Conservation (phyloP, 306 rosid species). For the Rosa rugosa region DNA sequence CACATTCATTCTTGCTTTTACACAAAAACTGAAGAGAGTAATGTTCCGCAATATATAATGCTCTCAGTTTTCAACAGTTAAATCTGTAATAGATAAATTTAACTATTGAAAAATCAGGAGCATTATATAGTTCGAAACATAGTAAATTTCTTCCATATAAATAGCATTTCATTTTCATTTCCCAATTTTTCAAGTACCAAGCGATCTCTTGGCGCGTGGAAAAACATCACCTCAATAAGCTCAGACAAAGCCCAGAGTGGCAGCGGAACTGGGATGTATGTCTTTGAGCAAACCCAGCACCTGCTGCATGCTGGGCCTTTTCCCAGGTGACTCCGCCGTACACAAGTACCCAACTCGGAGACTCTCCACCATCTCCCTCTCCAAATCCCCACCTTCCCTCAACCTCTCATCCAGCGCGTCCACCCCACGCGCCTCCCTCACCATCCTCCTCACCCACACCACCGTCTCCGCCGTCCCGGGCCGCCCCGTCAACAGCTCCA, state of each 20-base stretch:
- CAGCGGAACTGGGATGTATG: constrained; percentile 38
- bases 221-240: not conserved
- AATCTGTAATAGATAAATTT: not conserved
- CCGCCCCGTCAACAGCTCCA: constrained; percentile 85
- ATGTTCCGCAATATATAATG: not conserved
- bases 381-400: constrained; percentile 40
- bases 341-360: constrained; percentile 91
- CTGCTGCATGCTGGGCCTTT: constrained; percentile 90
- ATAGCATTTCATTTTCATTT: not conserved
- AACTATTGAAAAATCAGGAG: not conserved
- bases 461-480: constrained; percentile 81
- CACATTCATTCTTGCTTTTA: not conserved
- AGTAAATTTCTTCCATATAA: not conserved
- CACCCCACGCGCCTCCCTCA: constrained; percentile 62
- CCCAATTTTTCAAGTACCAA: not conserved
- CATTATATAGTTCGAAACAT: not conserved
- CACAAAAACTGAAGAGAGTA: not conserved
- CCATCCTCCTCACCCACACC: constrained; percentile 74
- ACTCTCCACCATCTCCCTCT: constrained; percentile 68
- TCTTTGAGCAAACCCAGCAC: constrained; percentile 86
- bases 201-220: not conserved
- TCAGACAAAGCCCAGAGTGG: constrained; percentile 27
- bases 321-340: constrained; percentile 81
- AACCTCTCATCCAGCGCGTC: constrained; percentile 61
- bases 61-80: not conserved